Evolutionary conservation across 306 rosid genomes (phyloP).

Genomic region (Canavalia ensiformis): DNA sequence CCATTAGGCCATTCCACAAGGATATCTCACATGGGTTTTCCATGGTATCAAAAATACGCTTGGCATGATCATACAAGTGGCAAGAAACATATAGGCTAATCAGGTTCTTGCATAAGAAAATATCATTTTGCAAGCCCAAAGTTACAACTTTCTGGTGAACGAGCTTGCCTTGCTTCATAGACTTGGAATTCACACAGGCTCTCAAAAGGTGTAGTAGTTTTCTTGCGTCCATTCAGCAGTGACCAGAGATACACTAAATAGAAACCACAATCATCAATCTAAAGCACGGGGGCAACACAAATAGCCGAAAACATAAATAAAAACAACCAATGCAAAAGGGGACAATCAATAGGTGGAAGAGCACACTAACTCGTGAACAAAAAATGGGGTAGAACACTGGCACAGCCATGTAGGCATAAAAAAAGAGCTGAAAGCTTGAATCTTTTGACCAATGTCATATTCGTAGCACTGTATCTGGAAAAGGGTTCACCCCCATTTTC

Average conservation of each 20-base stretch:
- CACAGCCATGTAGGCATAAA: neutral
- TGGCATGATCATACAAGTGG: constrained; percentile 57
- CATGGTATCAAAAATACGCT: constrained; percentile 60
- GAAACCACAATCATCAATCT: constrained; percentile 23
- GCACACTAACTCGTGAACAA: constrained; percentile 22
- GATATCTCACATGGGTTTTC: constrained; percentile 64
- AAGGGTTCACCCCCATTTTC: neutral
- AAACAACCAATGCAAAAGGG: constrained; percentile 13
- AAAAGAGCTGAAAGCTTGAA: constrained; percentile 13
- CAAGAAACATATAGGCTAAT: constrained; percentile 68
- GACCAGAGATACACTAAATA: neutral
- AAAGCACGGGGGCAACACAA: constrained; percentile 25
- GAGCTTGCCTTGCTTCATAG: constrained; percentile 64
- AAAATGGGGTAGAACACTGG: neutral
- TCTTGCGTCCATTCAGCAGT: constrained; percentile 60
- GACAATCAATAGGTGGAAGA: neutral
- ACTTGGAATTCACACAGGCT: constrained; percentile 59
- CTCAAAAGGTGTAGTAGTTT: constrained; percentile 62
- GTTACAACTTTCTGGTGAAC: constrained; percentile 73
- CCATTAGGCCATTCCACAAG: constrained; percentile 78
- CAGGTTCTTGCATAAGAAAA: constrained; percentile 61
- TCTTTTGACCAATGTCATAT: neutral
- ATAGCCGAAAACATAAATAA: neutral
- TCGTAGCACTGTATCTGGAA: neutral
- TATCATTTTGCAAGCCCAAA: constrained; percentile 63